phyloP scores from a whole-genome alignment of 2,329 filamentous ascomycete species.

The Trichoderma hamatum region DNA sequence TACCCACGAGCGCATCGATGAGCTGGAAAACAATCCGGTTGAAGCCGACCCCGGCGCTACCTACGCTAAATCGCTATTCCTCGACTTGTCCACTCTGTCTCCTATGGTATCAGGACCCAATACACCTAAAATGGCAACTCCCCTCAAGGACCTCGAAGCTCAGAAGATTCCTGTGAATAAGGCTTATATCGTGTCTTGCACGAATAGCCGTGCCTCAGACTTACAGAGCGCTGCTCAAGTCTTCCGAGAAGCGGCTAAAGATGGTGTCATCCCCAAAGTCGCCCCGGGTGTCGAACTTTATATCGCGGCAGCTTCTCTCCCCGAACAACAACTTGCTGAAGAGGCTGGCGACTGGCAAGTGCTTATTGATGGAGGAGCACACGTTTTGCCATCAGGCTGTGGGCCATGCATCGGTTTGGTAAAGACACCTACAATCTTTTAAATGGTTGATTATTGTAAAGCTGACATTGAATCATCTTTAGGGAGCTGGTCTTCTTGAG shows the following conservation, averaged over 20 bases:
- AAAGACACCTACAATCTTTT: too few species aligned
- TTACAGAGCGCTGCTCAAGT: slow-evolving; percentile 60
- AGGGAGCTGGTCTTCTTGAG: slow-evolving; percentile 73
- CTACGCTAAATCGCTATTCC: slow-evolving; percentile 81
- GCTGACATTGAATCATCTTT: too few species aligned
- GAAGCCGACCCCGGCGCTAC: slow-evolving; percentile 73
- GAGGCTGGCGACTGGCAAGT: slow-evolving; percentile 83
- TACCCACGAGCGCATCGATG: slow-evolving; percentile 72
- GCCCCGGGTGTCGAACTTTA: slow-evolving; percentile 81
- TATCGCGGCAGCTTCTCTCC: slow-evolving; percentile 80
- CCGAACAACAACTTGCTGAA: slow-evolving; percentile 74
- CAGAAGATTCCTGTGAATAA: slow-evolving; percentile 74
- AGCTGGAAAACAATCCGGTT: slow-evolving; percentile 68
- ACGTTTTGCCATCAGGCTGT: slow-evolving; percentile 71
- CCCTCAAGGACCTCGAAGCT: slow-evolving; percentile 72
- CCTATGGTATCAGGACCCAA: slow-evolving; percentile 88
- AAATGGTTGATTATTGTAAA: too few species aligned
- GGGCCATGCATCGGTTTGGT: slow-evolving; percentile 81
- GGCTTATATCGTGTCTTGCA: slow-evolving; percentile 73
- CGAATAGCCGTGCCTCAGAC: slow-evolving; percentile 81
- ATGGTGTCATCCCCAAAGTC: slow-evolving; percentile 67
- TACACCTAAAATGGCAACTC: slow-evolving; percentile 74
- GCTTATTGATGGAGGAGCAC: slow-evolving; percentile 78
- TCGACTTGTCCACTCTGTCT: slow-evolving; percentile 80
- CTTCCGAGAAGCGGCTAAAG: slow-evolving; percentile 74